These are phyloP conservation scores for Backusella psychrophila DNA, from an alignment of 192 early-diverging fungal species.

Conservation along the genomic window DNA sequence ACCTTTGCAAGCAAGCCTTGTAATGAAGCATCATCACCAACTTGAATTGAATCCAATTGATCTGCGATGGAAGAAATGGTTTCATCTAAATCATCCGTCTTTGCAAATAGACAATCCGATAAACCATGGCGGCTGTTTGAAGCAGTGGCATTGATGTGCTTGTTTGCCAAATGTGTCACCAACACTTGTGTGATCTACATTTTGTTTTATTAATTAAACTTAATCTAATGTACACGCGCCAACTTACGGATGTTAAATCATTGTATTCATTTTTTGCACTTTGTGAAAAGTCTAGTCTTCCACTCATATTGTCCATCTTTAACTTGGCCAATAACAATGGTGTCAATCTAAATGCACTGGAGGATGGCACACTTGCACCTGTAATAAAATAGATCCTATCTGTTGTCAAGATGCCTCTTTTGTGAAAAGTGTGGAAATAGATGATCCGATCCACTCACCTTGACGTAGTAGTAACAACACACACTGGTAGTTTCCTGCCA, in stretches of 20 bases:
- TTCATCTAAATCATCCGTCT: constrained; percentile 8
- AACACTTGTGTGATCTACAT: constrained; percentile 26
- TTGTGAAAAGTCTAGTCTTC: background rate
- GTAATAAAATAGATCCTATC: background rate
- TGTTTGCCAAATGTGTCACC: constrained; percentile 22
- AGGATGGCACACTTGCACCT: constrained; percentile 34
- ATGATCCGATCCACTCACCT: constrained; percentile 13
- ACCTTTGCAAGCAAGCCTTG: constrained; percentile 24
- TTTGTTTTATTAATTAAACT: background rate
- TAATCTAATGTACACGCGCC: background rate
- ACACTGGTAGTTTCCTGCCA: constrained; percentile 33
- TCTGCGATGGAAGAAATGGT: constrained; percentile 12
- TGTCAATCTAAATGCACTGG: constrained; percentile 36
- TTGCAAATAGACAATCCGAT: constrained; percentile 17
- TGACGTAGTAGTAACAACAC: constrained; percentile 24
- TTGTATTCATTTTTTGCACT: constrained; percentile 18
- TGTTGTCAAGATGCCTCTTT: background rate
- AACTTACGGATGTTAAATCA: constrained; percentile 21
- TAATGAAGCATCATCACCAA: background rate
- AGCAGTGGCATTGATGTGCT: constrained; percentile 3
- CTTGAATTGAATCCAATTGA: constrained; percentile 6
- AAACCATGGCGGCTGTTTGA: constrained; percentile 10
- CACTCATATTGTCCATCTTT: constrained; percentile 21
- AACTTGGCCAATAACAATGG: constrained; percentile 32
- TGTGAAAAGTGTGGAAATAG: background rate